phyloP scores from a whole-genome alignment of 2,329 filamentous ascomycete species.

The Eurotiales sp. region DNA sequence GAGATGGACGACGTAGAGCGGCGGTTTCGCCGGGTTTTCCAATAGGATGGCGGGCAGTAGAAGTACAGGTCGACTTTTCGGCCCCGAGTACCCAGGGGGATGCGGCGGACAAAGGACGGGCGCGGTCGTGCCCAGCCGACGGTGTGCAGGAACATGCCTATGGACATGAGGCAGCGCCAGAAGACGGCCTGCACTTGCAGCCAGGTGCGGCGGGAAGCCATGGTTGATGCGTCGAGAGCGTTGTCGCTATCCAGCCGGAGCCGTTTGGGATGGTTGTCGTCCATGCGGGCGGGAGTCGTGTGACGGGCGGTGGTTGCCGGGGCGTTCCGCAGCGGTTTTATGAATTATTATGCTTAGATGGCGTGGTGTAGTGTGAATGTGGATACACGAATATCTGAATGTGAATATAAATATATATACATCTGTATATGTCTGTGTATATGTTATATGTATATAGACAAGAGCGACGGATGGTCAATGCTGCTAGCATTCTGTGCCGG shows the following conservation, averaged over 20 bases:
- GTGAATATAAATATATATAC: too few species aligned
- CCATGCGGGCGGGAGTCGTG: neutral
- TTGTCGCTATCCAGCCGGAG: neutral
- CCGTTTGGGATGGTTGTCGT: neutral
- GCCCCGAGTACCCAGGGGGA: constrained; percentile 48
- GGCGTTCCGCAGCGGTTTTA: too few species aligned
- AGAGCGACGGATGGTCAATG: too few species aligned
- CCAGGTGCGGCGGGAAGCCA: constrained; percentile 51
- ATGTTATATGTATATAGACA: too few species aligned
- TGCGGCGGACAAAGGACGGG: constrained; percentile 56
- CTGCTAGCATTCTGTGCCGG: too few species aligned
- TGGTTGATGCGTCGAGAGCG: constrained; percentile 1
- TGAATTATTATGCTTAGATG: too few species aligned
- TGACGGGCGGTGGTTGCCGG: neutral
- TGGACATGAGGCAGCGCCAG: constrained; percentile 64
- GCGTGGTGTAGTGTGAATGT: too few species aligned
- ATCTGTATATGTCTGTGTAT: too few species aligned
- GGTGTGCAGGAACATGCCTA: constrained; percentile 66
- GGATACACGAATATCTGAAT: too few species aligned
- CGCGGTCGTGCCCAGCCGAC: constrained; percentile 58
- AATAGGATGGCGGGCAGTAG: constrained; percentile 53
- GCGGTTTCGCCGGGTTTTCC: constrained; percentile 5
- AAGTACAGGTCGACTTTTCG: constrained; percentile 55
- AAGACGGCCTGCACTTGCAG: constrained; percentile 61
- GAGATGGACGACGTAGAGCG: neutral